Evolutionary conservation across 129 eudicot genomes (phyloP), one percentile per base, ranked within the genome.

Genomic region (Solidago caesia): DNA sequence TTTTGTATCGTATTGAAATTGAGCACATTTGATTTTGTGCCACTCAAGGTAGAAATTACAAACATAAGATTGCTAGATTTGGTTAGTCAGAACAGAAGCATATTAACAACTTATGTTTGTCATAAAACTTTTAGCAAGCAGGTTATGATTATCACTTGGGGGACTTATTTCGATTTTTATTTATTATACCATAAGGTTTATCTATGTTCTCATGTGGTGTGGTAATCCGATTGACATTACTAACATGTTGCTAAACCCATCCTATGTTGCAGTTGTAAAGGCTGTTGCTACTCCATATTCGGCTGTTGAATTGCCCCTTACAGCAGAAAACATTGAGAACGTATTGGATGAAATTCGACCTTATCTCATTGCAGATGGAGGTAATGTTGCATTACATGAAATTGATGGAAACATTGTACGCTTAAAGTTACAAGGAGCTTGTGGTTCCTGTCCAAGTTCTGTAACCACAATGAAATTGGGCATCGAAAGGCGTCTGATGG

Each of bases 361-460:
- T 5, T 92, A 92, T 80, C 90, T 92, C 6, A 92, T 92, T 64
- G 80, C 98, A 7, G 98, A 92, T 61, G 98, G 98, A 44, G 98
- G 98, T 33, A 92, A 92, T 39, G 98, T 92, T 41, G 96, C 96
- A 7, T 75, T 92, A 42, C 98, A 92, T 67, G 98, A 92, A 77
- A 89, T 92, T 25, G 96, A 92, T 73, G 98, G 96, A 39, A 84
- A 84, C 63, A 82, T 92, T 72, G 96, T 92, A 9, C 89, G 85
- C 45, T 77, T 92, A 82, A 92, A 89, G 79, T 80, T 92, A 29
- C 98, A 92, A 82, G 98, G 98, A 70, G 98, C 96, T 39, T 92
- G 98, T 80, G 98, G 98, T 53, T 92, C 98, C 29, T 92, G 98
- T 70, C 98, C 98, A 14, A 92, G 98, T 71, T 82, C 98, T 61